Conservation (phyloP, 1,284 basidiomycete genomes). For the Pyrrhoderma lamaoense region DNA sequence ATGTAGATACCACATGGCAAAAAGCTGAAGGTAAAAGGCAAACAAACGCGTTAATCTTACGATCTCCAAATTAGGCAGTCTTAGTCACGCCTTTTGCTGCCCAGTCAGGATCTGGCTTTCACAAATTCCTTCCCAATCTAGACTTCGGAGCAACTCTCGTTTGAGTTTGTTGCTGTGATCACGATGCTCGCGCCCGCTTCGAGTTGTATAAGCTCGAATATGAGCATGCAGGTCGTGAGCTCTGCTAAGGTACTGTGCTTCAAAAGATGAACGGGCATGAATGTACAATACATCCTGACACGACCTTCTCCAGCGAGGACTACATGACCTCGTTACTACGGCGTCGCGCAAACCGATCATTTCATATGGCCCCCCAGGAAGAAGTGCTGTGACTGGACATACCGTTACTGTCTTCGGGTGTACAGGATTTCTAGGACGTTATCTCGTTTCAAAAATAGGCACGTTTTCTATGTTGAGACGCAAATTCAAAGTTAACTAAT, state of each 20-base stretch:
- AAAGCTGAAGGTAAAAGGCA: too few species aligned
- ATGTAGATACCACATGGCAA: too few species aligned
- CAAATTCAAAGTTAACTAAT: background rate
- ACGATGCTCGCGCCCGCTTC: conserved; percentile 13
- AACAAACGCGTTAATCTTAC: too few species aligned
- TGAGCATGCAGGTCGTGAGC: background rate
- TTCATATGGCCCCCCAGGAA: conserved; percentile 72
- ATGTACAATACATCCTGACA: background rate
- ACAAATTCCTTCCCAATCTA: too few species aligned
- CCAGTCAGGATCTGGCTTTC: too few species aligned
- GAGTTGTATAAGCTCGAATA: conserved; percentile 10
- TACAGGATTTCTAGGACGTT: conserved; percentile 93
- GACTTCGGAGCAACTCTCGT: too few species aligned
- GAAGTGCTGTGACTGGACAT: conserved; percentile 84
- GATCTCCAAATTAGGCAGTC: too few species aligned
- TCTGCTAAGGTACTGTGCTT: conserved; percentile 2
- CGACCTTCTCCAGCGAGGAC: conserved; percentile 44
- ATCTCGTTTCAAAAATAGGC: conserved; percentile 90
- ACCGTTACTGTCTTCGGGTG: conserved; percentile 95
- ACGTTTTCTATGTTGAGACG: conserved; percentile 24
- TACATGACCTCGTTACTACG: conserved; percentile 62
- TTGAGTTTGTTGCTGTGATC: background rate
- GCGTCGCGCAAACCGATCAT: conserved; percentile 61
- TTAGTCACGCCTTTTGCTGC: too few species aligned
- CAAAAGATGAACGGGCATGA: background rate